Percentiles rank a stretch among this genome's conserved stretches.
These are phyloP conservation scores for Candida glaebosa DNA, from an alignment of 805 yeast genomes.

Conservation along the genomic window DNA sequence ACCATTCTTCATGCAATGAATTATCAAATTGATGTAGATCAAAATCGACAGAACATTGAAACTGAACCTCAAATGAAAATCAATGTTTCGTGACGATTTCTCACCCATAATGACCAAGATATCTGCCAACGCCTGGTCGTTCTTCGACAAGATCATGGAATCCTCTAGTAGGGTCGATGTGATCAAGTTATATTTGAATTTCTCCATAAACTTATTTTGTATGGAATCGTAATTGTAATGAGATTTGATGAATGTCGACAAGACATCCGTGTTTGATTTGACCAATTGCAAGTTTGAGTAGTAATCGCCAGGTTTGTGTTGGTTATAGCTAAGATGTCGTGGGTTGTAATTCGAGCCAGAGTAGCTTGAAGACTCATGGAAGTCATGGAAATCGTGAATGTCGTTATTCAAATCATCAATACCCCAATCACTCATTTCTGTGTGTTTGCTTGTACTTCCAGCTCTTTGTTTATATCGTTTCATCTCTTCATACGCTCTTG, in stretches of 20 bases:
- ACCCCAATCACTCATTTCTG: constrained; percentile 34
- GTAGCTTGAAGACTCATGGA: background rate
- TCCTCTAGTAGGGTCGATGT: constrained; percentile 38
- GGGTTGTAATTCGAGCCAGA: background rate
- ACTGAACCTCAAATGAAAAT: constrained; percentile 8
- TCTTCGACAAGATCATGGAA: constrained; percentile 39
- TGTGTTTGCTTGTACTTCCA: background rate
- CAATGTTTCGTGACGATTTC: constrained; percentile 5
- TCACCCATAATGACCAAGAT: constrained; percentile 8
- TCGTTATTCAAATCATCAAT: constrained; percentile 21
- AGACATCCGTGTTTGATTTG: constrained; percentile 15
- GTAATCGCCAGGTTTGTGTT: background rate
- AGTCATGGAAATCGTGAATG: background rate
- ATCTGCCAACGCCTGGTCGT: constrained; percentile 30
- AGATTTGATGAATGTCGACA: constrained; percentile 21
- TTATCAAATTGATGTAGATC: constrained; percentile 21
- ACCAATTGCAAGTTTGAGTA: constrained; percentile 2
- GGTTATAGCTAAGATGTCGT: background rate
- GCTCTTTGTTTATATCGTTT: background rate
- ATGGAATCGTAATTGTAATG: constrained; percentile 22
- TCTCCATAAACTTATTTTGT: constrained; percentile 30
- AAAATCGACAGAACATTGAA: constrained; percentile 16
- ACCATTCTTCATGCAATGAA: constrained; percentile 24
- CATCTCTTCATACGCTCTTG: background rate
- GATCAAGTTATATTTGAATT: constrained; percentile 38